Percentiles rank a stretch among this genome's conserved stretches.
phyloP scores from a whole-genome alignment of 192 early-diverging fungal species.

The Linnemannia zychae region DNA sequence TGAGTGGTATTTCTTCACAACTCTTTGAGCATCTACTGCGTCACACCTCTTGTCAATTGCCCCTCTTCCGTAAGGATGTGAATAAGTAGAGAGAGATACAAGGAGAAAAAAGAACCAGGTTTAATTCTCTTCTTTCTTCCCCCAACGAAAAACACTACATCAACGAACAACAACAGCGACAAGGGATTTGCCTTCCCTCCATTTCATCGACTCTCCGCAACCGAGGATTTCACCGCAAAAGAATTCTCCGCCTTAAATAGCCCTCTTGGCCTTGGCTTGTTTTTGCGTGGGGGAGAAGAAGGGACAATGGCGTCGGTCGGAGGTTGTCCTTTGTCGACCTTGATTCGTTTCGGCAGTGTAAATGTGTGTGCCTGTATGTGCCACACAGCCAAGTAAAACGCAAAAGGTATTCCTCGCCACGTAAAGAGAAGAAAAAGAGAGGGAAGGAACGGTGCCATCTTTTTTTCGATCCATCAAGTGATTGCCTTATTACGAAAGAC shows the following conservation, averaged over 20 bases:
- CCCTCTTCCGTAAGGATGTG: too few relatives aligned
- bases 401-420: slow-evolving; percentile 1
- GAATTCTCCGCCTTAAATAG: slow-evolving; percentile 3
- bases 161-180: background rate
- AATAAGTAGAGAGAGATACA: background rate
- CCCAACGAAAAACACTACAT: background rate
- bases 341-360: background rate
- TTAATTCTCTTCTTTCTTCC: background rate
- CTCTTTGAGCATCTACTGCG: background rate
- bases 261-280: background rate
- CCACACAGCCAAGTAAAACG: slow-evolving; percentile 4
- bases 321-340: background rate
- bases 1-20: background rate
- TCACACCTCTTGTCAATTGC: background rate
- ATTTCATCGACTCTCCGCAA: slow-evolving; percentile 8
- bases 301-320: background rate
- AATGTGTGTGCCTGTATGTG: background rate
- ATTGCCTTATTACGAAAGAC: too few relatives aligned
- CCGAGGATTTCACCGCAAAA: background rate
- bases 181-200: background rate
- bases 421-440: slow-evolving; percentile 1
- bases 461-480: background rate
- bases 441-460: background rate
- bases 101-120: background rate
- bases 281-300: background rate